phyloP scores from a whole-genome alignment of 805 yeast species.

The Brettanomyces nanus region DNA sequence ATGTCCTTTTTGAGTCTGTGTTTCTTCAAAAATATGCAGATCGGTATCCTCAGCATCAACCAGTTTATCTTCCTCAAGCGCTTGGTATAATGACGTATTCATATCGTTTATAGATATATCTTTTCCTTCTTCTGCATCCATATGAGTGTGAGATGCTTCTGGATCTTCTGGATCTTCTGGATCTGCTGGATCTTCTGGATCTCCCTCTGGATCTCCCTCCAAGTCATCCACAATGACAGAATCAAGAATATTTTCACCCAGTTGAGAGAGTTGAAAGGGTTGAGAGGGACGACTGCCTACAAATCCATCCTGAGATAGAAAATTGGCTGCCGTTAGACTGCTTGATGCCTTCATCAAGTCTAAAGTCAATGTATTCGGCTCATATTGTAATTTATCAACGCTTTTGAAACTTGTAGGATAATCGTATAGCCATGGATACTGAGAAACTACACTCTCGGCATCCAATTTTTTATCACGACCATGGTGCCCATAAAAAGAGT shows the following conservation, averaged over 20 bases:
- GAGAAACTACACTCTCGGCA: slow-evolving; percentile 15
- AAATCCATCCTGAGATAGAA: neutral
- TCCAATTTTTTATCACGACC: slow-evolving; percentile 6
- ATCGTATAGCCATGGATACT: slow-evolving; percentile 14
- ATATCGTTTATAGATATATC: neutral
- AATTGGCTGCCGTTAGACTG: neutral
- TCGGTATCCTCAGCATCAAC: slow-evolving; percentile 7
- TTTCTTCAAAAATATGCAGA: slow-evolving; percentile 9
- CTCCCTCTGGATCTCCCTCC: neutral
- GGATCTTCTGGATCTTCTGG: slow-evolving; percentile 20
- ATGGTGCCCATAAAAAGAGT: slow-evolving; percentile 11
- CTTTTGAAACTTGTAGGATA: slow-evolving; percentile 27
- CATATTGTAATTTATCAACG: slow-evolving; percentile 10
- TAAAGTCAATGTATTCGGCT: slow-evolving; percentile 5
- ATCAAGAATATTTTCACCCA: neutral
- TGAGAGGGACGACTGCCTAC: neutral
- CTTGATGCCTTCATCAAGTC: slow-evolving; percentile 1
- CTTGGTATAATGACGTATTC: neutral
- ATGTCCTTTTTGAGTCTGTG: slow-evolving; percentile 8
- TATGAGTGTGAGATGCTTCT: slow-evolving; percentile 19
- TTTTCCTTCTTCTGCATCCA: neutral
- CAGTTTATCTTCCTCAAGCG: neutral
- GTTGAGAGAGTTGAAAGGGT: neutral
- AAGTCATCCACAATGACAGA: neutral
- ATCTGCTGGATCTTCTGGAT: slow-evolving; percentile 9